phyloP scores from a whole-genome alignment of 2,329 filamentous ascomycete species.

The Botrytis deweyae region DNA sequence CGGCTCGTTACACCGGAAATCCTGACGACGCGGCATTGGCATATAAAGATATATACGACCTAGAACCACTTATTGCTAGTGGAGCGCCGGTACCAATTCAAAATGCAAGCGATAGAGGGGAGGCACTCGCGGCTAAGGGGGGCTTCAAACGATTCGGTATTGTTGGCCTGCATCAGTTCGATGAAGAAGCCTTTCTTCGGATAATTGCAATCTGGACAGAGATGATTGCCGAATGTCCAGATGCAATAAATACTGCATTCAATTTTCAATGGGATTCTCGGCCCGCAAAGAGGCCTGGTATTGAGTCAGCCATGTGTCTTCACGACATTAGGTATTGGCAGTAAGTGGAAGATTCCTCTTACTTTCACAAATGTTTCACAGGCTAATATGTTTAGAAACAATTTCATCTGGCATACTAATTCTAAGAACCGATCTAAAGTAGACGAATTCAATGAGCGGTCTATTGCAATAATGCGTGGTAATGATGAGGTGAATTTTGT shows the following conservation, averaged over 20 bases:
- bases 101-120: slow-evolving; percentile 15
- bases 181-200: slow-evolving; percentile 17
- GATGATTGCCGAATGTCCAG: slow-evolving; percentile 18
- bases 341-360: slow-evolving; percentile 5
- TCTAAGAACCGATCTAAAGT: background rate
- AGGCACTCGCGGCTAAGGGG: slow-evolving; percentile 17
- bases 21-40: slow-evolving; percentile 7
- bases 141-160: slow-evolving; percentile 22
- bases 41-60: slow-evolving; percentile 5
- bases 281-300: background rate
- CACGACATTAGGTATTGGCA: slow-evolving; percentile 19
- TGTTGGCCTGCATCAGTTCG: slow-evolving; percentile 20
- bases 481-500: background rate
- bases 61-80: slow-evolving; percentile 2
- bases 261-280: slow-evolving; percentile 23
- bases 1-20: slow-evolving; percentile 14
- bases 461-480: background rate
- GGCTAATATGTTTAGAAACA: background rate
- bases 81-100: slow-evolving; percentile 14
- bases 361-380: background rate
- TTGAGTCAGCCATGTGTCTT: slow-evolving; percentile 20
- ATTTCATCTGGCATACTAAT: slow-evolving; percentile 18
- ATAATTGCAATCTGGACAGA: slow-evolving; percentile 19
- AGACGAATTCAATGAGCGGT: background rate
- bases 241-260: slow-evolving; percentile 21